phyloP scores from a whole-genome alignment of 805 yeast genomes.

The Hyphopichia homilentoma region DNA sequence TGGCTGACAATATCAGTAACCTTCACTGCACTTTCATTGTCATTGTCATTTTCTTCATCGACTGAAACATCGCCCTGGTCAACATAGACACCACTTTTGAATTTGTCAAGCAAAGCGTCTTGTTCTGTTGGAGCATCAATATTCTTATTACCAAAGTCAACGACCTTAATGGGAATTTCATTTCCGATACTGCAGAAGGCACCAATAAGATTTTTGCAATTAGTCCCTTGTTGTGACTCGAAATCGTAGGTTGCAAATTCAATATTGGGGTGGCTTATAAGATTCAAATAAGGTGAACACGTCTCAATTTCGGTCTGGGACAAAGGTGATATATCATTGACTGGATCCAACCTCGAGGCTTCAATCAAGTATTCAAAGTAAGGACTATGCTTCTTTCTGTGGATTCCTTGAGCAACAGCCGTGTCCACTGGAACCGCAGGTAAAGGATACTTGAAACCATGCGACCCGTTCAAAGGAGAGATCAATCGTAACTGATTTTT shows the following conservation, averaged over 20 bases:
- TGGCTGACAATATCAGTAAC: too few species aligned
- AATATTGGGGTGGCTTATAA: slow-evolving; percentile 27
- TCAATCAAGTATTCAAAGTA: slow-evolving; percentile 17
- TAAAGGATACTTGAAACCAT: slow-evolving; percentile 37
- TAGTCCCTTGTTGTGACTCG: slow-evolving; percentile 3
- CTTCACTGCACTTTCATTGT: too few species aligned
- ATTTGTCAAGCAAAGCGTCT: slow-evolving; percentile 6
- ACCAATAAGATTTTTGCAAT: slow-evolving; percentile 4
- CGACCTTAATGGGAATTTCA: slow-evolving; percentile 13
- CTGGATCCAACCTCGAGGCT: not conserved
- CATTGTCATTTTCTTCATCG: too few species aligned
- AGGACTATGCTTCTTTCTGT: too few species aligned
- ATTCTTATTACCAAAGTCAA: slow-evolving; percentile 8
- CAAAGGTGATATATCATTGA: slow-evolving; percentile 21
- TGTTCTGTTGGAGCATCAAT: slow-evolving; percentile 2
- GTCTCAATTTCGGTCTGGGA: slow-evolving; percentile 58
- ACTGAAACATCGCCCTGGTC: slow-evolving; percentile 5
- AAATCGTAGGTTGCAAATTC: slow-evolving; percentile 24
- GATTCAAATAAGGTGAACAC: slow-evolving; percentile 35
- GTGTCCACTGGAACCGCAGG: slow-evolving; percentile 27
- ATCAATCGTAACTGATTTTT: slow-evolving; percentile 28
- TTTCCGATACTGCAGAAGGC: slow-evolving; percentile 25
- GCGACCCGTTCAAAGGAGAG: slow-evolving; percentile 36
- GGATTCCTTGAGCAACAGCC: too few species aligned
- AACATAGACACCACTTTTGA: slow-evolving; percentile 9